Evolutionary conservation across 805 yeast species (phyloP).

Genomic region (Kuraishia hungarica): DNA sequence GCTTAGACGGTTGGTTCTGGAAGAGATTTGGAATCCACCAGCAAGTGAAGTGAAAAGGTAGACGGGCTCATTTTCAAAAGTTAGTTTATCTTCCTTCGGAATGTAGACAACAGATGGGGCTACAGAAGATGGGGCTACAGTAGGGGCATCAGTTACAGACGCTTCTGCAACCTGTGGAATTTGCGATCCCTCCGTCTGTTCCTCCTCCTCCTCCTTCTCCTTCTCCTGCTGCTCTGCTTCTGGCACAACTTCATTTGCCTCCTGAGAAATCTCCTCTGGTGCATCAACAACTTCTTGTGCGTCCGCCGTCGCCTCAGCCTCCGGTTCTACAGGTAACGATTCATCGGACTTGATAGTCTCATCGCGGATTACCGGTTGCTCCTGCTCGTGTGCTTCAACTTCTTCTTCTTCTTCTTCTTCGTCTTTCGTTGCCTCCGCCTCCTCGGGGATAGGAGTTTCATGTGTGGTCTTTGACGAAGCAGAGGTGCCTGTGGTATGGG

Average conservation of each 20-base stretch:
- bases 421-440: constrained; percentile 1
- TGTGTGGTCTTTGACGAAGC: not conserved
- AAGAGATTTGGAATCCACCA: constrained; percentile 74
- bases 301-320: not conserved
- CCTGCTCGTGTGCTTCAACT: not conserved
- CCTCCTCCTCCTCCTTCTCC: not conserved
- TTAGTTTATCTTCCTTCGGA: constrained; percentile 22
- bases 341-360: not conserved
- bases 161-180: not conserved
- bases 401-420: not conserved
- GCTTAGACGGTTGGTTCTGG: constrained; percentile 66
- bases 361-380: not conserved
- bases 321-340: constrained; percentile 7
- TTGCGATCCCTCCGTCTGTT: not conserved
- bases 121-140: constrained; percentile 11
- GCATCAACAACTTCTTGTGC: constrained; percentile 20
- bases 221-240: constrained; percentile 1
- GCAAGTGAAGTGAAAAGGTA: constrained; percentile 80
- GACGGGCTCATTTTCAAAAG: constrained; percentile 49
- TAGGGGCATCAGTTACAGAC: not conserved
- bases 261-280: constrained; percentile 1
- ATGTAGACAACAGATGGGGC: constrained; percentile 18
- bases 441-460: constrained; percentile 2
- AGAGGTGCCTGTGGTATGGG: not conserved
- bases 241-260: constrained; percentile 3